These are phyloP conservation scores for Paraphaeosphaeria sporulosa DNA, from an alignment of 2,329 filamentous ascomycete genomes.

Conservation along the genomic window DNA sequence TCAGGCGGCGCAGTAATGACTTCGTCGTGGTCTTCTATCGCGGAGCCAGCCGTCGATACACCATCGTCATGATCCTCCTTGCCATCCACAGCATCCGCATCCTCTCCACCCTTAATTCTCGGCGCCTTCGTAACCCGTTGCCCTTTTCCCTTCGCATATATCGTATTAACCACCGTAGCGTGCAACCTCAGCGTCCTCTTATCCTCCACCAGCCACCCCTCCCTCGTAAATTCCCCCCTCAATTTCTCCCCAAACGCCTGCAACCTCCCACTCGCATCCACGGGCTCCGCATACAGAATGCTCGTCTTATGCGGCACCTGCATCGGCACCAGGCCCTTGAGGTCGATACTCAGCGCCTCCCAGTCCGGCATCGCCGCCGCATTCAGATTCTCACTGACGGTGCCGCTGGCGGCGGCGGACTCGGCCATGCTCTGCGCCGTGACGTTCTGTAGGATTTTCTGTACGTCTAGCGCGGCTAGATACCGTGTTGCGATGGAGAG, in stretches of 20 bases:
- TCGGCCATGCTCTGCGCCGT: constrained; percentile 23
- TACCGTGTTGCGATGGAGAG: constrained; percentile 54
- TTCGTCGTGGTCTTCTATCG: constrained; percentile 14
- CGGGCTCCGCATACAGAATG: constrained; percentile 71
- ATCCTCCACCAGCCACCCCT: constrained; percentile 65
- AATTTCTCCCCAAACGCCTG: constrained; percentile 66
- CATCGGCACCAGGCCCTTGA: constrained; percentile 67
- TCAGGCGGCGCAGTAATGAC: constrained; percentile 12
- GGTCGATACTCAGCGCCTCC: constrained; percentile 48
- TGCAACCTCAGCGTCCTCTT: constrained; percentile 75
- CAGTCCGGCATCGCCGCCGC: constrained; percentile 35
- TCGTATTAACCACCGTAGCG: constrained; percentile 85
- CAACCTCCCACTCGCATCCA: constrained; percentile 61
- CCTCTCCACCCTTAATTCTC: constrained; percentile 10
- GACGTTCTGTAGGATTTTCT: constrained; percentile 27
- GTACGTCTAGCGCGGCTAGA: constrained; percentile 56
- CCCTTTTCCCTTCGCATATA: constrained; percentile 68
- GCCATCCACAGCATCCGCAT: not conserved
- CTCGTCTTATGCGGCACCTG: constrained; percentile 64
- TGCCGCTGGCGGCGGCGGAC: constrained; percentile 22
- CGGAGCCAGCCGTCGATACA: constrained; percentile 15
- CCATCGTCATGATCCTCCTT: constrained; percentile 9
- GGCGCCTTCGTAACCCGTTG: constrained; percentile 32
- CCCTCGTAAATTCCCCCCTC: constrained; percentile 61
- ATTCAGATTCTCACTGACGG: constrained; percentile 40